Base-by-base conservation (phyloP, 2,329 filamentous ascomycete genomes). In the Clarireedia paspali region DNA sequence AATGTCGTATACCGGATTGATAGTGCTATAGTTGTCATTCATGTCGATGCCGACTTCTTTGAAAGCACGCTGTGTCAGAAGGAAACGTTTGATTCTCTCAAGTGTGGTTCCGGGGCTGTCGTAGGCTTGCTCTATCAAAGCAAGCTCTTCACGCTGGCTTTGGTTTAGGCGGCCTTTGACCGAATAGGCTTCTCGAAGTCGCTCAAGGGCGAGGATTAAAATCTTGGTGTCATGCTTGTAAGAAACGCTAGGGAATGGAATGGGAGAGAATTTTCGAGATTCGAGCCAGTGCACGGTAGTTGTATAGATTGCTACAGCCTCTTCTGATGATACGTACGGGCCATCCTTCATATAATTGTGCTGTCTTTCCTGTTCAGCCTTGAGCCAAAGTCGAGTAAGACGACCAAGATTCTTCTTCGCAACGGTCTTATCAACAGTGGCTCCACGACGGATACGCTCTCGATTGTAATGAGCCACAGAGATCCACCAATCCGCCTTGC, bases 181-280 rank as follows among this genome's bases (percentile, higher is more conserved):
- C 1, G 92, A 97, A 73, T 99, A 99, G 9, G 94, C 89, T 71
- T 99, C 94, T 59, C 94, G 84, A 49, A 99, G 76, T 58, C 94
- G 85, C 74, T 99, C 94, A 20, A 99, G 79, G 1, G 94, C 94
- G 58, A 99, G 79, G 64, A 99, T 99, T 47, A 99, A 77, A 63
- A 99, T 99, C 76, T 99, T 99, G 51, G 94, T 99, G 72, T 99
- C 94, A 68, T 99, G 94, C 76, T 99, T 99, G 79, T 99, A 99
- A 2, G 92, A 97, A 42, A 99, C 94, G 70, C 91, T 96, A 1
- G 94, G 94, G 79, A 99, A 99, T 0, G 95, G 95, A 66, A 99
- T 99, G 0, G 94, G 95, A 40, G 95, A 95, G 70, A 96, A 99
- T 72, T 99, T 99, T 64, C 95, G 84, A 15, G 94, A 96, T 73